Conservation (phyloP, 1,284 basidiomycete genomes). For the Coriolopsis trogii region DNA sequence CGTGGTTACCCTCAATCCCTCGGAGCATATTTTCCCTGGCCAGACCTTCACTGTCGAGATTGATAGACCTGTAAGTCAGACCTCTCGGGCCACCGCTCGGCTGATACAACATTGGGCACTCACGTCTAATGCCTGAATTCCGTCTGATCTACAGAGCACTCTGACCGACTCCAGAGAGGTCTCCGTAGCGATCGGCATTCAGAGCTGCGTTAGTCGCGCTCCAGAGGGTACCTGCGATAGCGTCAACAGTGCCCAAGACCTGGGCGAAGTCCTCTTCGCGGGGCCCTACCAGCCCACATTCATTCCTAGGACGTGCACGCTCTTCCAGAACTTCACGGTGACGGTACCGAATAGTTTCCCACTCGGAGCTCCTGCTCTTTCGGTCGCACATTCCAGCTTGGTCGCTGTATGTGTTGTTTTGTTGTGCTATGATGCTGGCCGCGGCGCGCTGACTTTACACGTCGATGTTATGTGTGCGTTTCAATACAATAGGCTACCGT, state of each 20-base stretch:
- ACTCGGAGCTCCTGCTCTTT: conserved; percentile 11
- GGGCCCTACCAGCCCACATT: conserved; percentile 46
- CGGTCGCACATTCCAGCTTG: conserved; percentile 19
- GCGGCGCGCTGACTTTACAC: too few species aligned
- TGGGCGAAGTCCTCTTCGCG: conserved; percentile 48
- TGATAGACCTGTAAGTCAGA: conserved; percentile 14
- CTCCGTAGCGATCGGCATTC: conserved; percentile 44
- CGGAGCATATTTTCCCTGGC: conserved; percentile 10
- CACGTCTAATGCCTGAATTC: background rate
- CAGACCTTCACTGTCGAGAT: conserved; percentile 16
- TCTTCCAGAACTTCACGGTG: conserved; percentile 25
- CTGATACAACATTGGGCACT: background rate
- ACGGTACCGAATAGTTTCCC: conserved; percentile 14
- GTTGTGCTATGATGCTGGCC: too few species aligned
- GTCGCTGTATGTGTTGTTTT: conserved; percentile 16
- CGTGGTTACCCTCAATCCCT: conserved; percentile 6
- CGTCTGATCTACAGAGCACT: conserved; percentile 42
- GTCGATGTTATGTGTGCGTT: too few species aligned
- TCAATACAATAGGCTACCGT: too few species aligned
- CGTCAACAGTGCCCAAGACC: conserved; percentile 27
- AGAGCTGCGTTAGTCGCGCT: conserved; percentile 32
- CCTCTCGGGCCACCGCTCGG: too few species aligned
- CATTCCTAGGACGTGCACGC: conserved; percentile 12
- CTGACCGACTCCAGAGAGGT: conserved; percentile 43
- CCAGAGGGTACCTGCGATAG: conserved; percentile 28